Evolutionary conservation across 208 protist species (phyloP), one percentile per base, ranked within the genome.

Genomic region (Crithidia bombi): DNA sequence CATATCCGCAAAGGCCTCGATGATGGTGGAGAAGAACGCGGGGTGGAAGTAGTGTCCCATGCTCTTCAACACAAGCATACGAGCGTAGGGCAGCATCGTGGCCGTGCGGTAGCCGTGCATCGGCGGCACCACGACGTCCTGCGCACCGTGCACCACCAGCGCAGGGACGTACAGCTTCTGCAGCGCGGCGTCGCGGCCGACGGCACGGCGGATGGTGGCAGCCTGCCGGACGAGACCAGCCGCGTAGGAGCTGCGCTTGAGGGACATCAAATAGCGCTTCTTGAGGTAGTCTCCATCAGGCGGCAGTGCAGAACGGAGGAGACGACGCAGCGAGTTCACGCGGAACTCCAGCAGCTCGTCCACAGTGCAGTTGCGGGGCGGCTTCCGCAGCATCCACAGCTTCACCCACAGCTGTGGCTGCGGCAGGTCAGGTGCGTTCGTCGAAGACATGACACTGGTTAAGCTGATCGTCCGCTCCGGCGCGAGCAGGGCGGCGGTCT

Each of bases 21-120:
- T 65, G n/a, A 94, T 79, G 1, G 82, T 69, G 5, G 70, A 52
- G 41, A 89, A 94, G 51, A 90, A 92, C 19, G 79, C 82, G 14
- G 86, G 89, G 57, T 94, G 86, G 65, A 94, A 87, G 78, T 92
- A 94, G 69, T 94, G 89, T 2, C 86, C 89, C 89, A 94, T 92
- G 55, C 71, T 85, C 65, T 89, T 83, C 36, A 92, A 61, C 23
- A 92, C 68, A 30, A 92, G 71, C 57, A 92, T 43, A 26, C 83
- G 80, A 2, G 86, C 68, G 30, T 83, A 74, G 10, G 79, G 83
- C 36, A 94, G 54, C 49, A 87, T 78, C 57, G 68, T 55, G 28
- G 89, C 89, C 1, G 86, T 92, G 54, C 89, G 89, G 50, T 89
- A 89, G 64, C 89, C 89, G 78, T 90, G 83, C 14, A 71, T 64